phyloP scores from a whole-genome alignment of 148 eudicot genomes.

The Oxyria digyna region DNA sequence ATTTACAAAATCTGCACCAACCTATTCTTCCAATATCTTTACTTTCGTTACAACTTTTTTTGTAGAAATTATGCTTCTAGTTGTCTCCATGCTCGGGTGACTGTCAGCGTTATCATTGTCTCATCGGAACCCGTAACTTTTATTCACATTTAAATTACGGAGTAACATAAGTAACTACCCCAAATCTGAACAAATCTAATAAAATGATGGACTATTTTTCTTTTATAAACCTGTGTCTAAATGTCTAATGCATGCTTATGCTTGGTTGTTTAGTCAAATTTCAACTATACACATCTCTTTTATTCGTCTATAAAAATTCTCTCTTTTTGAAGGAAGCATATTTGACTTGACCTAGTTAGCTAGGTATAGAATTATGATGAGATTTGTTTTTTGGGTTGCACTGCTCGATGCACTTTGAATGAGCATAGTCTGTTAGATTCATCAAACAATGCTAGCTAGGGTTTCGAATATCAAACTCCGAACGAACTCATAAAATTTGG shows the following conservation, averaged over 20 bases:
- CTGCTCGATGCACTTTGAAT: conserved; percentile 8
- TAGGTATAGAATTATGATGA: conserved; percentile 2
- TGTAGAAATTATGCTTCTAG: not conserved
- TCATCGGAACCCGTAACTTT: not conserved
- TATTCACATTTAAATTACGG: not conserved
- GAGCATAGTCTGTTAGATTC: not conserved
- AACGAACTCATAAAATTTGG: not conserved
- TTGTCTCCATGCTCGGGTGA: not conserved
- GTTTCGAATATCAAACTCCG: not conserved
- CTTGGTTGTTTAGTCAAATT: not conserved
- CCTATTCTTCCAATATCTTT: not conserved
- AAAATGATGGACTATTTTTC: not conserved
- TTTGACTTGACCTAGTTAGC: conserved; percentile 5
- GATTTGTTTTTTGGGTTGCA: conserved; percentile 5
- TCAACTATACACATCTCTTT: not conserved
- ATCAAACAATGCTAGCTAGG: conserved; percentile 4
- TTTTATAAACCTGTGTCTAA: not conserved
- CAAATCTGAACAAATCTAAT: not conserved
- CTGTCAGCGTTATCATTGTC: conserved; percentile 1
- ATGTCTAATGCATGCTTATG: not conserved
- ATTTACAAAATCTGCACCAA: not conserved
- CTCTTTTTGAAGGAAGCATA: not conserved
- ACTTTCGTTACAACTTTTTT: not conserved
- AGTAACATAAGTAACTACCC: no score
- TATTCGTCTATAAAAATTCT: not conserved